Evolutionary conservation across 23 red algal genomes (phyloP).

Genomic region (Gracilaria domingensis): DNA sequence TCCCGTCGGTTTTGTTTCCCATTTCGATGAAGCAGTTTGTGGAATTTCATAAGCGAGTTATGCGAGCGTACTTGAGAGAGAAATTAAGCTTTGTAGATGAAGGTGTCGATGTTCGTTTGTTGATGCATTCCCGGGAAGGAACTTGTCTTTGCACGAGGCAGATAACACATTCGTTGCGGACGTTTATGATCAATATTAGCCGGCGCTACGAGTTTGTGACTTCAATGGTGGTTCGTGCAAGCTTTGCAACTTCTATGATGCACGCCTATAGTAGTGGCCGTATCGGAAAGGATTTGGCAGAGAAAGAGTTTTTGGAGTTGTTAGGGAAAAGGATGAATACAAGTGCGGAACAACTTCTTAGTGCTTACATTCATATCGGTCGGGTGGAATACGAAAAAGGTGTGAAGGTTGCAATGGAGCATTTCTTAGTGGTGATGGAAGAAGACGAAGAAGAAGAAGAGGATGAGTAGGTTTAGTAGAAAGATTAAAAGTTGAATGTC

Average conservation of each 20-base stretch:
- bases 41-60: neutral
- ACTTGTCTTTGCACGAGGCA: no score
- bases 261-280: neutral
- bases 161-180: neutral
- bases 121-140: no score
- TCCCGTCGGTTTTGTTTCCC: neutral
- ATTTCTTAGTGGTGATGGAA: neutral
- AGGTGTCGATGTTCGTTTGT: no score
- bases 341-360: neutral
- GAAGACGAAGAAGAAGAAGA: neutral
- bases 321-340: neutral
- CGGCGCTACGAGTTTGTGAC: neutral
- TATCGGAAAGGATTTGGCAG: neutral
- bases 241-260: neutral
- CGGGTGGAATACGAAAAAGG: neutral
- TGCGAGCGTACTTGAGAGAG: neutral
- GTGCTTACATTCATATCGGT: neutral
- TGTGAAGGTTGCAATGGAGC: neutral
- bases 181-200: neutral
- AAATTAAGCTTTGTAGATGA: neutral
- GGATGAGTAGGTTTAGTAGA: no score
- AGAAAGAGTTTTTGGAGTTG: neutral
- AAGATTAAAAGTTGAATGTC: no score
- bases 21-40: neutral
- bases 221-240: neutral